Evolutionary conservation across 495 filamentous ascomycete genomes (phyloP), one percentile per base, ranked within the genome.

Genomic region (Pyrenula massariospora): DNA sequence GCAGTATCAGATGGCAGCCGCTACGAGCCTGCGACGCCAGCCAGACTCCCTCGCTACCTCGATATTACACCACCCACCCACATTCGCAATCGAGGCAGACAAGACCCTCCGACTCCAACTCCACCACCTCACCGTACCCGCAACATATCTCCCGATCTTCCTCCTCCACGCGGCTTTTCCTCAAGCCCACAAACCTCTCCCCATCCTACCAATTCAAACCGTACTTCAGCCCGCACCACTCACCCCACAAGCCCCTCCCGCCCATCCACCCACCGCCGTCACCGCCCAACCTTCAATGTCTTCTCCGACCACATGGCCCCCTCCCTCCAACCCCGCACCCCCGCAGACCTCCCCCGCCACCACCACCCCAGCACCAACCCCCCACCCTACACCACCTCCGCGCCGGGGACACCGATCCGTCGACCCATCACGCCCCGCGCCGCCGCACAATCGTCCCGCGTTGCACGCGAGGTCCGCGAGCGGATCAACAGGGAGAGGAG

Each of bases 291-390:
- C 12, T 59, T 70, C 47, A 62, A 62, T n/a, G 63, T 81, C 24
- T 84, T 82, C 60, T 70, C 80, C 59, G 80, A 84, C 58, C 61
- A 60, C 31, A 57, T 78, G 50, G 70, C 78, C 10, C 68, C 76
- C 22, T 67, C 66, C 1, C 68, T 66, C 1, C 80, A 84, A 59
- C 80, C 80, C 19, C 77, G 77, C 56, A 84, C 80, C 10, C 79
- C 80, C 8, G 68, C 68, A 25, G 71, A 79, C 54, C 65, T 84
- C 11, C 75, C 77, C 1, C 42, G 54, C 24, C 21, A 58, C 19
- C 56, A 53, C 22, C 15, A 54, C 10, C 59, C 52, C 2, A n/a
- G 23, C 5, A 52, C 51, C 51, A 55, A 36, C 8, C 50, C 5
- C 50, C 3, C 59, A 56, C 24, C 47, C 54, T 52, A 64, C 60